phyloP scores from a whole-genome alignment of 371 early-diverging fungal genomes.

The Syncephalastrum monosporum region DNA sequence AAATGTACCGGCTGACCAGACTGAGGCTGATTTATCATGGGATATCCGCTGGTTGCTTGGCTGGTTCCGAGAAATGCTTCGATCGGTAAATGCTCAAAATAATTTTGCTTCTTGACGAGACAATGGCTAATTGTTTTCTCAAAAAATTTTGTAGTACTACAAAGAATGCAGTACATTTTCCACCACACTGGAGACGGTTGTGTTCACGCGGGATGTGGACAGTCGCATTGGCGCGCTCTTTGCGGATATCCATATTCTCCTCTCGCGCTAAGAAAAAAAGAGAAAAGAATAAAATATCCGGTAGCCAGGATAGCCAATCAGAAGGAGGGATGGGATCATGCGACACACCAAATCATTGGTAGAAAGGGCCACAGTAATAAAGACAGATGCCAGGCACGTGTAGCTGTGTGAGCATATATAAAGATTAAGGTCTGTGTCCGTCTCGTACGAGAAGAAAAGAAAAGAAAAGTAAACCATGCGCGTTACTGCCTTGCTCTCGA shows the following conservation, averaged over 20 bases:
- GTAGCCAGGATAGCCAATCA: no score
- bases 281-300: no score
- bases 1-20: slow-evolving; percentile 36
- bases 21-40: slow-evolving; percentile 47
- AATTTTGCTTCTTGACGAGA: neutral
- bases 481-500: neutral
- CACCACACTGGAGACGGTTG: slow-evolving; percentile 65
- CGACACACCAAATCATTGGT: no score
- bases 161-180: slow-evolving; percentile 64
- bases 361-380: no score
- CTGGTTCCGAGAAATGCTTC: slow-evolving; percentile 79
- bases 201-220: slow-evolving; percentile 69
- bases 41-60: slow-evolving; percentile 78
- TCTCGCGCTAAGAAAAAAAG: no score
- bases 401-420: no score
- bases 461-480: slow-evolving; percentile 6
- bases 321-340: no score
- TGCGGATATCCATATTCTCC: slow-evolving; percentile 9
- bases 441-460: no score
- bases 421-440: no score
- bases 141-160: slow-evolving; percentile 45
- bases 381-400: no score
- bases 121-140: neutral
- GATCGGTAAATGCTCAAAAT: slow-evolving; percentile 35
- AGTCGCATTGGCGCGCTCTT: slow-evolving; percentile 52